Percentiles rank a stretch among this genome's conserved stretches.
Conservation (phyloP, 179 eudicot species). For the Camellia oleifera region DNA sequence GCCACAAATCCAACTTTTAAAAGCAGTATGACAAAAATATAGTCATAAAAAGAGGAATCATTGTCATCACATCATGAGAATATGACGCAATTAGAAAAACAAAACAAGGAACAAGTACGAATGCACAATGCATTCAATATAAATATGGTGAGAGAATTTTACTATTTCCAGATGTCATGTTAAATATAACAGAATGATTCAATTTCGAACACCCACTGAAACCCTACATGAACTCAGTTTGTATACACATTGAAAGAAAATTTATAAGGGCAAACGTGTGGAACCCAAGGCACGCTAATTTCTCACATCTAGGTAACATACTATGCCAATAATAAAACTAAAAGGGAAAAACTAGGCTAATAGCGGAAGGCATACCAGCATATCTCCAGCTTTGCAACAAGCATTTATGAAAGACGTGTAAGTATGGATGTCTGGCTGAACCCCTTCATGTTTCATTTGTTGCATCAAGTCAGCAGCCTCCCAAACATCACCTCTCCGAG, state of each 20-base stretch:
- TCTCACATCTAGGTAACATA: not conserved
- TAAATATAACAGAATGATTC: not conserved
- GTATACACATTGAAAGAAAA: not conserved
- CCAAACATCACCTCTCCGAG: conserved; percentile 99
- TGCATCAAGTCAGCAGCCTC: conserved; percentile 95
- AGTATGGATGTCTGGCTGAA: conserved; percentile 90
- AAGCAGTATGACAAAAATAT: not conserved
- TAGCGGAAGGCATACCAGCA: conserved; percentile 56
- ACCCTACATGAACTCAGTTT: not conserved
- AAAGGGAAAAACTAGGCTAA: not conserved
- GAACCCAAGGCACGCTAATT: not conserved
- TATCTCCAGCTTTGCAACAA: conserved; percentile 98
- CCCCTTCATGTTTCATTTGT: conserved; percentile 89
- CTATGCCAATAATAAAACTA: not conserved
- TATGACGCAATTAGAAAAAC: not conserved
- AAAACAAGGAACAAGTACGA: not conserved
- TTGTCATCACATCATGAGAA: not conserved
- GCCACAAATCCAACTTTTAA: not conserved
- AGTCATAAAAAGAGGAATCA: not conserved
- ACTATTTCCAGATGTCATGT: not conserved
- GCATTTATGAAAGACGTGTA: conserved; percentile 91
- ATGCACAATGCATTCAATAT: not conserved
- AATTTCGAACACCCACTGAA: not conserved
- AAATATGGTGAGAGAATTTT: not conserved
- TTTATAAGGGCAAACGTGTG: not conserved